Percentiles rank a stretch among this genome's conserved stretches.
These are phyloP conservation scores for Rhizomucor miehei DNA, from an alignment of 371 early-diverging fungal genomes.

Conservation along the genomic window DNA sequence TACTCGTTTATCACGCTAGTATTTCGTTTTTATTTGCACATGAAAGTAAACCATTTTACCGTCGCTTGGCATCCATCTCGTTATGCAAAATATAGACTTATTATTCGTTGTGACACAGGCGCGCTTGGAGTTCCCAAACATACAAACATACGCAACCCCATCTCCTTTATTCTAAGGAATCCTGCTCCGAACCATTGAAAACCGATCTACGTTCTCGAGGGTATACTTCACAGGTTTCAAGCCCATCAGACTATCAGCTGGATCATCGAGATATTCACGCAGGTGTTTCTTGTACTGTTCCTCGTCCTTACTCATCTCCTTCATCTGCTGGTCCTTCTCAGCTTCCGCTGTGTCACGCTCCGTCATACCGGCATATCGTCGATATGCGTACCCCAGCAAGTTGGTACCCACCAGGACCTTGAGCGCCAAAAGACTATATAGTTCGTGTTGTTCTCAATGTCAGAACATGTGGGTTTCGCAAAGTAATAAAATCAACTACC, in stretches of 20 bases:
- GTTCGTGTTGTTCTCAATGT: no score
- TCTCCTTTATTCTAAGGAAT: constrained; percentile 57
- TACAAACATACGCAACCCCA: no score
- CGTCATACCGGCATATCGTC: constrained; percentile 59
- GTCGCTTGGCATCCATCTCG: no score
- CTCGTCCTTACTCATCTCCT: constrained; percentile 59
- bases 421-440: constrained; percentile 52
- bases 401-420: constrained; percentile 75
- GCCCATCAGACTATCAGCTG: constrained; percentile 41
- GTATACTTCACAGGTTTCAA: constrained; percentile 48
- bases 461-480: background rate
- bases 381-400: constrained; percentile 68
- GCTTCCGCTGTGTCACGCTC: constrained; percentile 52
- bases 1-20: no score
- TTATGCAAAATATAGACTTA: no score
- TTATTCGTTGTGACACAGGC: no score
- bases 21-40: no score
- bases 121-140: no score
- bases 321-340: constrained; percentile 43
- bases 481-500: background rate
- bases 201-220: constrained; percentile 86
- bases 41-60: no score
- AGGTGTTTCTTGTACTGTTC: constrained; percentile 28
- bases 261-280: constrained; percentile 31
- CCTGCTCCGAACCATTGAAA: constrained; percentile 86